These are phyloP conservation scores for Auricularia sp. DNA, from an alignment of 768 basidiomycete species.

Conservation along the genomic window DNA sequence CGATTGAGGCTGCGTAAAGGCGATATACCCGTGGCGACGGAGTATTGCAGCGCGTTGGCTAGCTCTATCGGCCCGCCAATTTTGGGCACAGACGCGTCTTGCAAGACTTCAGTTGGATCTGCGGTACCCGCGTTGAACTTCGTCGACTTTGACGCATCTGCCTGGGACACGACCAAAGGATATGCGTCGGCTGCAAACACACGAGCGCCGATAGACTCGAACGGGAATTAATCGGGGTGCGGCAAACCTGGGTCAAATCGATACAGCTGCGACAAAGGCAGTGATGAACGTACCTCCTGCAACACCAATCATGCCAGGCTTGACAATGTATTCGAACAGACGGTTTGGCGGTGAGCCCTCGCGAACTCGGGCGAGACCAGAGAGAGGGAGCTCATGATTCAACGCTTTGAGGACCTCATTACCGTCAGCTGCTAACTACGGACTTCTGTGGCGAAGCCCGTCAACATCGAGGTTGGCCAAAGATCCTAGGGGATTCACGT, in stretches of 20 bases:
- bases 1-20: slow-evolving; percentile 47
- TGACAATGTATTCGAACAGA: slow-evolving; percentile 47
- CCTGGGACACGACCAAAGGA: slow-evolving; percentile 23
- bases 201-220: slow-evolving; percentile 48
- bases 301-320: slow-evolving; percentile 47
- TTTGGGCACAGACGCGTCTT: slow-evolving; percentile 39
- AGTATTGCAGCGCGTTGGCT: slow-evolving; percentile 60
- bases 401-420: slow-evolving; percentile 25
- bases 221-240: slow-evolving; percentile 59
- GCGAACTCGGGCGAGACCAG: slow-evolving; percentile 41
- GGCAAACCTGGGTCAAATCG: slow-evolving; percentile 34
- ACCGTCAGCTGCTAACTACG: too few relatives aligned
- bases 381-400: slow-evolving; percentile 67
- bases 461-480: too few relatives aligned
- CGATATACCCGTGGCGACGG: slow-evolving; percentile 42
- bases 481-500: too few relatives aligned
- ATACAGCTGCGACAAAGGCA: neutral
- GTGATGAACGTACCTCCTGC: slow-evolving; percentile 37
- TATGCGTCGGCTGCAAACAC: slow-evolving; percentile 42
- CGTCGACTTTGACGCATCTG: slow-evolving; percentile 32
- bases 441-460: too few relatives aligned
- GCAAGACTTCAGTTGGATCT: neutral
- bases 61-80: slow-evolving; percentile 51
- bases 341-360: slow-evolving; percentile 52
- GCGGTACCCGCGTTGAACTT: slow-evolving; percentile 23